Percentiles rank a stretch among this genome's conserved stretches.
phyloP scores from a whole-genome alignment of 1,284 basidiomycete species.

The Athelia psychrophila region DNA sequence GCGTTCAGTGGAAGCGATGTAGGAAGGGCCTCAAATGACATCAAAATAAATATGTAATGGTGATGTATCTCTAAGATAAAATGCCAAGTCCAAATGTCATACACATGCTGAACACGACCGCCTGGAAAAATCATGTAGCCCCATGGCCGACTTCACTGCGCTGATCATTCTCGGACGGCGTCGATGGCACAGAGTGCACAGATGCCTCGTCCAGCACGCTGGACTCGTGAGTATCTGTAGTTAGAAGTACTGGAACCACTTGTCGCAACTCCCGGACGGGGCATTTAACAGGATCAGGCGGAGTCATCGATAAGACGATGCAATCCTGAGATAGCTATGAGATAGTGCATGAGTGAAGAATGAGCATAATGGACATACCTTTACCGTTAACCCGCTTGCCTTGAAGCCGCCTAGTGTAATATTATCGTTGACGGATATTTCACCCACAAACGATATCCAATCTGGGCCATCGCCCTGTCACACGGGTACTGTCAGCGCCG shows the following conservation, averaged over 20 bases:
- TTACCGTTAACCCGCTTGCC: slow-evolving; percentile 61
- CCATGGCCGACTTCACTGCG: slow-evolving; percentile 5
- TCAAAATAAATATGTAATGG: too few species aligned
- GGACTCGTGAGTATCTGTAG: slow-evolving; percentile 58
- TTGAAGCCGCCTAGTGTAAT: slow-evolving; percentile 58
- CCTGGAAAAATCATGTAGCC: neutral
- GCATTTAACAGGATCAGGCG: slow-evolving; percentile 50
- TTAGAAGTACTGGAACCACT: slow-evolving; percentile 60
- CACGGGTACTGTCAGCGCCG: neutral
- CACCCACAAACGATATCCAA: slow-evolving; percentile 60
- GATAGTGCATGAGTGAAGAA: neutral
- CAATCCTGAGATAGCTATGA: slow-evolving; percentile 45
- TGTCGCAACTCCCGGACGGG: slow-evolving; percentile 58
- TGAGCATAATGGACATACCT: slow-evolving; percentile 35
- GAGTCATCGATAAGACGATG: slow-evolving; percentile 56
- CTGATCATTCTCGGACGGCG: slow-evolving; percentile 23
- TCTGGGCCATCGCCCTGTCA: slow-evolving; percentile 55
- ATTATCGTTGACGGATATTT: slow-evolving; percentile 46
- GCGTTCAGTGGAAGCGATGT: neutral
- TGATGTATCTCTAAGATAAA: too few species aligned
- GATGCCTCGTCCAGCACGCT: slow-evolving; percentile 26
- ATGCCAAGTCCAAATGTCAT: too few species aligned
- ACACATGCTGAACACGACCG: neutral
- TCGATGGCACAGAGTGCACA: slow-evolving; percentile 23
- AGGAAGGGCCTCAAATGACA: neutral